Base-by-base conservation (phyloP, 441 rosid species). In the Erysimum cheiri region DNA sequence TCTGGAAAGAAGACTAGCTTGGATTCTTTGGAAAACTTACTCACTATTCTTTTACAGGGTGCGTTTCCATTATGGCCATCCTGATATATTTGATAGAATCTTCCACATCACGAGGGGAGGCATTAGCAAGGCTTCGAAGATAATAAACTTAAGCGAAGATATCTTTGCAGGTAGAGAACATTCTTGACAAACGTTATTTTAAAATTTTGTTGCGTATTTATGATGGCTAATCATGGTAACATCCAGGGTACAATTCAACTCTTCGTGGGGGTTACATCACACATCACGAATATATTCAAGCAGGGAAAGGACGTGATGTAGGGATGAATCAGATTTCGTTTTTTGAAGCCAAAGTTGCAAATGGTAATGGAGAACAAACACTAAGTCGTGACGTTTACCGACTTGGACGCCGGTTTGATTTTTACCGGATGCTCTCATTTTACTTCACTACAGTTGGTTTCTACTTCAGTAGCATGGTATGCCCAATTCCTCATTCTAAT, bases 281-380 rank as follows among this genome's bases (percentile, higher is more conserved):
- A 43, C 99, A 96, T 76, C 96, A 96, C 77, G 99, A 96, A 76
- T 96, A 96, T 56, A 88, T 96, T 63, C 99, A 96, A 89, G 98
- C 88, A 48, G 99, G 99, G 56, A 96, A 96, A 65, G 99, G 98
- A 40, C 88, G 99, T 53, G 99, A 93, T 65, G 97, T 93, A 53
- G 98, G 98, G 55, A 85, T 96, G 96, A 96, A 96, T 78, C 96
- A 89, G 55, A 96, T 96, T 76, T 96, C 99, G 10, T 69, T 59
- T 53, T 93, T 96, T 72, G 99, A 96, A 82, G 99, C 99, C 28
- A 93, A 93, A 82, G 96, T 93, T 80, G 97, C 99, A 35, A 96
- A 87, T 76, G 99, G 99, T 73, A 96, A 93, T 72, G 99, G 99
- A 37, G 99, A 96, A 83, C 99, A 93, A 84, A 96, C 97, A 14